Percentiles rank a stretch among this genome's conserved stretches.
Evolutionary conservation across 768 basidiomycete species (phyloP).

Genomic region (Psilocybe cubensis): DNA sequence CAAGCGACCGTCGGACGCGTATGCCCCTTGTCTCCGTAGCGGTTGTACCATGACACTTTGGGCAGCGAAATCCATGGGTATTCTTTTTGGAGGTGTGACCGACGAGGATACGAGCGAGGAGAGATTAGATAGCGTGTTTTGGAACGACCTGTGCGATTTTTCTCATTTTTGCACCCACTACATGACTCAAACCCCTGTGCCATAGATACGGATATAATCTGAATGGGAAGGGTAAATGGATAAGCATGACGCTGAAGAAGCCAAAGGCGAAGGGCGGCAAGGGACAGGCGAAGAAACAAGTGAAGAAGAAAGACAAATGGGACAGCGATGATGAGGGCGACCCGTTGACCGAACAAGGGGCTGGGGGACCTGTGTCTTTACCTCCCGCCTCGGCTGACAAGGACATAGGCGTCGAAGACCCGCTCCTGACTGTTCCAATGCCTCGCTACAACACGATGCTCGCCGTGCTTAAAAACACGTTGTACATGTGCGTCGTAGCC

Average conservation of each 20-base stretch:
- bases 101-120: constrained; percentile 90
- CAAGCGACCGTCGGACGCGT: constrained; percentile 70
- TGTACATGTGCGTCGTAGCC: constrained; percentile 70
- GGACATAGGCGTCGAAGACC: constrained; percentile 60
- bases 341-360: background rate
- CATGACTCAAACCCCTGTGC: background rate
- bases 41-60: constrained; percentile 91
- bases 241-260: constrained; percentile 75
- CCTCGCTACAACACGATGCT: constrained; percentile 90
- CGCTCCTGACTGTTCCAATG: constrained; percentile 62
- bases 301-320: constrained; percentile 24
- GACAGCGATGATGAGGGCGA: constrained; percentile 10
- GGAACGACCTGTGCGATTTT: constrained; percentile 75
- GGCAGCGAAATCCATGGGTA: constrained; percentile 65
- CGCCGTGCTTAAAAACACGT: constrained; percentile 78
- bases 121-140: constrained; percentile 81
- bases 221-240: constrained; percentile 76
- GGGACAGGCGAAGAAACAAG: constrained; percentile 45
- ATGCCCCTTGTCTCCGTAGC: constrained; percentile 70
- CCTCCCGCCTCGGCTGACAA: constrained; percentile 8
- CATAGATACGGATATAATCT: constrained; percentile 79
- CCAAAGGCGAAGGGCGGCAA: constrained; percentile 58
- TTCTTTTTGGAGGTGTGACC: constrained; percentile 86
- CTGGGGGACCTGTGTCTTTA: background rate
- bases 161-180: background rate